phyloP scores from a whole-genome alignment of 176 grass and related monocot species.

The Zoysia japonica region DNA sequence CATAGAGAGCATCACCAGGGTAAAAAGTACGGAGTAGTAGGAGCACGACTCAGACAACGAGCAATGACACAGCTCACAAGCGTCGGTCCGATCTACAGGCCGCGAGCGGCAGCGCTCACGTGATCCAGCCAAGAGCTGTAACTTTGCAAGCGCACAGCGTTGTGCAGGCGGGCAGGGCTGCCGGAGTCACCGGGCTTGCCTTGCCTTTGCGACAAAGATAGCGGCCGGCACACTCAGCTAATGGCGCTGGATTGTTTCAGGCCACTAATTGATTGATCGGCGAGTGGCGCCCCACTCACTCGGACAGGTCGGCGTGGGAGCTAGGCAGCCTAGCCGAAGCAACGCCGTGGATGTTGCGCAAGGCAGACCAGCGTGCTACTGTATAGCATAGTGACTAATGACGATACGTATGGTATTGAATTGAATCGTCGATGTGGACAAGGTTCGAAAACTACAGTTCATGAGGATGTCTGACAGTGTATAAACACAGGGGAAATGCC shows the following conservation, averaged over 20 bases:
- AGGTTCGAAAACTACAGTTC: background rate
- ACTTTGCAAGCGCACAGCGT: constrained; percentile 21
- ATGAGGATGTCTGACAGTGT: background rate
- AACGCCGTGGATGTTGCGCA: background rate
- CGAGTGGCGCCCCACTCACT: constrained; percentile 34
- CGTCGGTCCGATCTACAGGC: background rate
- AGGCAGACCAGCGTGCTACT: background rate
- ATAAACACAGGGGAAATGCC: background rate
- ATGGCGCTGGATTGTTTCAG: constrained; percentile 14
- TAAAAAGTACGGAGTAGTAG: background rate
- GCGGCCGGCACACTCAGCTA: constrained; percentile 9
- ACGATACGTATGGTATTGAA: constrained; percentile 22
- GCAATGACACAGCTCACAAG: constrained; percentile 9
- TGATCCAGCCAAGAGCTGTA: constrained; percentile 33
- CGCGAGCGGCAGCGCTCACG: background rate
- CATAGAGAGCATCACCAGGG: background rate
- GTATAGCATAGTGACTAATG: no score
- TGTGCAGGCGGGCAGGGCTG: constrained; percentile 5
- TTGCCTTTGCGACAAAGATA: constrained; percentile 46
- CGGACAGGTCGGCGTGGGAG: background rate
- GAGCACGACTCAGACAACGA: background rate
- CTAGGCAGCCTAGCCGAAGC: no score
- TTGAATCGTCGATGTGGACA: constrained; percentile 11
- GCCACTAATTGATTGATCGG: constrained; percentile 36
- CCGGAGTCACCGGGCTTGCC: background rate